phyloP scores from a whole-genome alignment of 257 asterid genomes.

The Solanum ossicruentum region DNA sequence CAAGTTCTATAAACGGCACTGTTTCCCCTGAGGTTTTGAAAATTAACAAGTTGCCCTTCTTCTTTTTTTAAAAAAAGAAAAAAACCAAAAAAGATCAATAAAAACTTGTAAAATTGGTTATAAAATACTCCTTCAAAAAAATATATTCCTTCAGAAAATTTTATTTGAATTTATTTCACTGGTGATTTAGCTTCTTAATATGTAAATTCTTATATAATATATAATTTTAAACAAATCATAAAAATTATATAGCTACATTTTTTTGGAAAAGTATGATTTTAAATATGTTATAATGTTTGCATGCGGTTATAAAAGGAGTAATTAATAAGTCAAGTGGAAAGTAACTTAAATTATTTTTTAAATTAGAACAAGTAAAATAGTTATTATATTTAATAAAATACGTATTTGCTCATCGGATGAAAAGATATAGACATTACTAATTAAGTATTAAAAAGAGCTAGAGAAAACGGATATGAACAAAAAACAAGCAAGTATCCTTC shows the following conservation, averaged over 20 bases:
- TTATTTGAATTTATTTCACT: not conserved
- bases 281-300: not conserved
- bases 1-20: not conserved
- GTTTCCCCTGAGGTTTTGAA: not conserved
- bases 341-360: not conserved
- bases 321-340: not conserved
- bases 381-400: not conserved
- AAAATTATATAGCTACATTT: not conserved
- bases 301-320: not conserved
- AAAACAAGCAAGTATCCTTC: not conserved
- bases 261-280: not conserved
- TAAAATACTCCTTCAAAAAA: not conserved
- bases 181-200: not conserved
- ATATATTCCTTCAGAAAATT: not conserved
- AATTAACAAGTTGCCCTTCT: not conserved
- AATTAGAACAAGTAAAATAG: not conserved
- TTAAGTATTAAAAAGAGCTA: not conserved
- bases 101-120: not conserved
- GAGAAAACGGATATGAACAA: not conserved
- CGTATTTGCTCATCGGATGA: fast-evolving
- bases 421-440: not conserved
- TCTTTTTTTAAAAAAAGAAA: not conserved
- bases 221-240: not conserved
- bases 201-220: not conserved
- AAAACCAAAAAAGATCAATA: too few relatives aligned